Evolutionary conservation across 164 flowering plant species (phyloP).

Genomic region (Vitis rotundifolia): DNA sequence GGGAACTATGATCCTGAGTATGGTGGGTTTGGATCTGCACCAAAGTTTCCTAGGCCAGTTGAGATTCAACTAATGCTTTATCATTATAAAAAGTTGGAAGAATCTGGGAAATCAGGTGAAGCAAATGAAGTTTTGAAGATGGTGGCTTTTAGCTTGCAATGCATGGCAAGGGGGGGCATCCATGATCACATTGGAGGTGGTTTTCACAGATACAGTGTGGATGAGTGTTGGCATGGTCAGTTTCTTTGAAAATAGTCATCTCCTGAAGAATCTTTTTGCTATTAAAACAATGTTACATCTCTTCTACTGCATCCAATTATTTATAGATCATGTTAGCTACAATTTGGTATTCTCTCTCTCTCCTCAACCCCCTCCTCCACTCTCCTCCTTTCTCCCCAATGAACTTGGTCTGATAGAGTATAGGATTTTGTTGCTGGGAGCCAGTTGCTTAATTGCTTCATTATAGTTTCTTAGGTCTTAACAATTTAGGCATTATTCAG

Average conservation of each 20-base stretch:
- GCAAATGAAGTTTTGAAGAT: slow-evolving; percentile 51
- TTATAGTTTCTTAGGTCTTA: too few species aligned
- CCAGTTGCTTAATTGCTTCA: too few species aligned
- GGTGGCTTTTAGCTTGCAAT: slow-evolving; percentile 73
- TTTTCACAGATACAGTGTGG: slow-evolving; percentile 97
- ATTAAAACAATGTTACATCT: too few species aligned
- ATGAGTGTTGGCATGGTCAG: slow-evolving; percentile 97
- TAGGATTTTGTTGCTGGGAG: too few species aligned
- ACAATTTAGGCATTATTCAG: too few species aligned
- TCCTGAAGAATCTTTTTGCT: background rate
- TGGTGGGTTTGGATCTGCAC: slow-evolving; percentile 95
- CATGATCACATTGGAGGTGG: slow-evolving; percentile 98
- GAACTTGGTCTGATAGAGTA: too few species aligned
- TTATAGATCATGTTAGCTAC: too few species aligned
- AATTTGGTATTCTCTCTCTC: too few species aligned
- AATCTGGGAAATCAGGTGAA: slow-evolving; percentile 45
- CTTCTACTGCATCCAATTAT: too few species aligned
- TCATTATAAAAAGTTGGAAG: slow-evolving; percentile 62
- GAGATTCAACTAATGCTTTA: slow-evolving; percentile 87
- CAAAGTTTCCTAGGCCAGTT: slow-evolving; percentile 96
- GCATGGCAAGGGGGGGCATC: slow-evolving; percentile 93
- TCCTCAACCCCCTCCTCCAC: too few species aligned
- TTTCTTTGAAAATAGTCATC: slow-evolving; percentile 5
- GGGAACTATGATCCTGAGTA: slow-evolving; percentile 57
- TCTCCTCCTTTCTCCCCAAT: too few species aligned